A percentile compares a stretch with the other conserved stretches of the same genome.
phyloP scores from a whole-genome alignment of 2,329 filamentous ascomycete species.

The Hymenoscyphus albidus region DNA sequence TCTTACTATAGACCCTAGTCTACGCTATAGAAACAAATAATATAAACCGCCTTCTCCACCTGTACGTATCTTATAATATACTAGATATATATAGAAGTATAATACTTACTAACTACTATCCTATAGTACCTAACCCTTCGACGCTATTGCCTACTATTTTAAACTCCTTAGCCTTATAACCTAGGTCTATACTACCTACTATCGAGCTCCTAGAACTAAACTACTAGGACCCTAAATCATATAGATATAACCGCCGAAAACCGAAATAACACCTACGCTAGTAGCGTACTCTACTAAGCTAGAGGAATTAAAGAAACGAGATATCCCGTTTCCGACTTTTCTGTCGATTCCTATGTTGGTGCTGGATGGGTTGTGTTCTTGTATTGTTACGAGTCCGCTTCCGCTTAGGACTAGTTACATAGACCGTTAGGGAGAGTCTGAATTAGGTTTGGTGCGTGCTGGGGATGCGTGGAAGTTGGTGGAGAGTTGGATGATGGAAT shows the following conservation, averaged over 20 bases:
- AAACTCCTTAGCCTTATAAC: background rate
- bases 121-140: background rate
- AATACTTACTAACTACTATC: background rate
- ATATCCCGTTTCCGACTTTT: background rate
- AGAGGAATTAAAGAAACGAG: background rate
- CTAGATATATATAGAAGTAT: background rate
- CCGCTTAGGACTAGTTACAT: background rate
- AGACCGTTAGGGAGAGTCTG: background rate
- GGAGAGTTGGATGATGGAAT: no score
- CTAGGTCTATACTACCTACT: background rate
- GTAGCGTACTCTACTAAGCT: background rate
- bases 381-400: background rate
- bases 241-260: background rate
- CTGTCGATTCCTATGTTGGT: background rate
- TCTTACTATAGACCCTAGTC: no score
- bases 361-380: background rate
- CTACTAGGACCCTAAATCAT: background rate
- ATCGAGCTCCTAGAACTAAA: background rate
- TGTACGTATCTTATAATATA: background rate
- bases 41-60: background rate
- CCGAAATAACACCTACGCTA: background rate
- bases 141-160: background rate
- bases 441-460: no score
- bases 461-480: no score
- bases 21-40: background rate